A percentile compares a stretch with the other conserved stretches of the same genome.
Evolutionary conservation across 352 stramenopile species (phyloP).

Genomic region (Globisporangium paddicum): DNA sequence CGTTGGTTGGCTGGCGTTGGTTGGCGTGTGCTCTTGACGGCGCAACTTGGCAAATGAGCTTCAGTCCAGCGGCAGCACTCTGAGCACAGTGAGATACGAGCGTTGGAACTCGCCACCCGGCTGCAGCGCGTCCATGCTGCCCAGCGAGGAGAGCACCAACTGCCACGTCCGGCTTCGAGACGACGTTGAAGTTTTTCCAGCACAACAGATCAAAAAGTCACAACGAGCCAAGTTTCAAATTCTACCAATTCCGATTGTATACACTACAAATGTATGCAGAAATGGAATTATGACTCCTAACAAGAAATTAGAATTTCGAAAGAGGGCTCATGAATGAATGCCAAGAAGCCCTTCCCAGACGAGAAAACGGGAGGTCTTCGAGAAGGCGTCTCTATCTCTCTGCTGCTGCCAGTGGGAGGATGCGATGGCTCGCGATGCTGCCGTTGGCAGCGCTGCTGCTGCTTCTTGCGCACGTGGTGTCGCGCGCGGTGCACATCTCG

Average conservation of each 20-base stretch:
- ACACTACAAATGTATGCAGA: too few relatives aligned
- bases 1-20: not conserved
- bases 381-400: not conserved
- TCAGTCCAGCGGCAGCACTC: not conserved
- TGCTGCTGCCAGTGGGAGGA: not conserved
- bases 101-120: not conserved
- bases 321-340: too few relatives aligned
- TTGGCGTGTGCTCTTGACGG: not conserved
- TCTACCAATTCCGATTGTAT: too few relatives aligned
- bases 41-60: not conserved
- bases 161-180: too few relatives aligned
- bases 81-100: not conserved
- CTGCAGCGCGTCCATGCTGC: not conserved
- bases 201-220: too few relatives aligned
- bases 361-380: not conserved
- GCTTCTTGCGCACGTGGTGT: not conserved
- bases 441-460: conserved; percentile 1
- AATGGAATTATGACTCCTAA: too few relatives aligned
- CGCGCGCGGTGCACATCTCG: not conserved
- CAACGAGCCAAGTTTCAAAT: too few relatives aligned
- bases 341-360: not conserved
- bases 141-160: too few relatives aligned
- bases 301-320: too few relatives aligned
- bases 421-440: not conserved
- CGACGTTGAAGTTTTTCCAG: not conserved